Conservation (phyloP, 108 stramenopile genomes). For the Cyclotella choctawhatcheeana region DNA sequence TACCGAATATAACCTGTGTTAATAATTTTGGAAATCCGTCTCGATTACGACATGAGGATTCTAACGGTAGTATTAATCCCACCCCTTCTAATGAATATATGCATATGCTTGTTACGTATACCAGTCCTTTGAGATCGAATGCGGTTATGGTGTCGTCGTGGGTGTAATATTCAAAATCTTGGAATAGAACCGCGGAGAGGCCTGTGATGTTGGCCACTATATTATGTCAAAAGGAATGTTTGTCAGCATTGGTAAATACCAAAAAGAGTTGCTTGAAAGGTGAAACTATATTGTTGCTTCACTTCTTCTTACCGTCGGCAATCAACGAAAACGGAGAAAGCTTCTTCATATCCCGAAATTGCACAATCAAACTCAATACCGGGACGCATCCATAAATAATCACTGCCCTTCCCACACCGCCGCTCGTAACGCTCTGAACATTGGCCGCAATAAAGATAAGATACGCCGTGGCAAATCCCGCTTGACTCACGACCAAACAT, state of each 20-base stretch:
- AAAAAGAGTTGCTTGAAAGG: neutral
- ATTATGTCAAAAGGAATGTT: neutral
- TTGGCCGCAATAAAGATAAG: conserved; percentile 86
- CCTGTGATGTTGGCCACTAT: conserved; percentile 62
- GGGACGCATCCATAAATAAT: conserved; percentile 69
- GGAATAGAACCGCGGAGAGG: conserved; percentile 63
- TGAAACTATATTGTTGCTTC: no score
- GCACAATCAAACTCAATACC: conserved; percentile 62
- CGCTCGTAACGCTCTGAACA: conserved; percentile 49
- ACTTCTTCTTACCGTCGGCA: conserved; percentile 58
- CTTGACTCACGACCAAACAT: conserved; percentile 74
- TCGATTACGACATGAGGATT: conserved; percentile 53
- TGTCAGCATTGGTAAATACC: neutral
- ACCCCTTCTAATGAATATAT: conserved; percentile 85
- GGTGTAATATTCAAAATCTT: conserved; percentile 63
- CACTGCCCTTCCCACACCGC: conserved; percentile 36
- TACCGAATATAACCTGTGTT: conserved; percentile 47
- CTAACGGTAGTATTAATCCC: conserved; percentile 67
- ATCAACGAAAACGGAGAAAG: conserved; percentile 73
- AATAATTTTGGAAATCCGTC: conserved; percentile 59
- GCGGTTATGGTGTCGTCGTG: conserved; percentile 51
- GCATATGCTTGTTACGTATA: conserved; percentile 68
- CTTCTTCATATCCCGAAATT: conserved; percentile 62
- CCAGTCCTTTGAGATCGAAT: conserved; percentile 53
- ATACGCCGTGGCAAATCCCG: conserved; percentile 84